These are phyloP conservation scores for Termitomyces sp. DNA, from an alignment of 768 basidiomycete genomes.

Conservation along the genomic window DNA sequence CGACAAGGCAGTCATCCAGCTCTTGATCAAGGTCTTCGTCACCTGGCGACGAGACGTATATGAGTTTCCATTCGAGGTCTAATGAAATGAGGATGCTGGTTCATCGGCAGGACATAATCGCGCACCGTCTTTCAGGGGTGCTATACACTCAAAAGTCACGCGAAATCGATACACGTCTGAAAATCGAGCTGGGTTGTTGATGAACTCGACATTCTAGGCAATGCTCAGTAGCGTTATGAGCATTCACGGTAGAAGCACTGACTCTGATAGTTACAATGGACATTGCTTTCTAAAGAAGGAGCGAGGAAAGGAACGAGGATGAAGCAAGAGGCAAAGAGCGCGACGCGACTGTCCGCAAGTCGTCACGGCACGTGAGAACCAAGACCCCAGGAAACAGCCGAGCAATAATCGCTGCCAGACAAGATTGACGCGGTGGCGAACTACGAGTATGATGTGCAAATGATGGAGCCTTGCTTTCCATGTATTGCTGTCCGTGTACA, in stretches of 20 bases:
- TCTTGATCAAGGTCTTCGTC: slow-evolving; percentile 93
- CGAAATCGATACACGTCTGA: slow-evolving; percentile 88
- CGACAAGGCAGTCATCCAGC: slow-evolving; percentile 95
- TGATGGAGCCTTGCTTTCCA: neutral
- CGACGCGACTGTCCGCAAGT: slow-evolving; percentile 17
- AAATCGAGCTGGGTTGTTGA: slow-evolving; percentile 92
- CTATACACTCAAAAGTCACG: slow-evolving; percentile 96
- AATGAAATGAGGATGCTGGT: neutral
- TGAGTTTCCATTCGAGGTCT: slow-evolving; percentile 98
- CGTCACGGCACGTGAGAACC: slow-evolving; percentile 7
- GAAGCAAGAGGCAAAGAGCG: slow-evolving; percentile 6
- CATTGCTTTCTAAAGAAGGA: slow-evolving; percentile 30
- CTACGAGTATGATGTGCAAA: neutral
- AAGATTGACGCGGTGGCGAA: neutral
- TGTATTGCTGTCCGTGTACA: neutral
- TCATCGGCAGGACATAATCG: neutral
- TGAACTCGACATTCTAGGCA: slow-evolving; percentile 74
- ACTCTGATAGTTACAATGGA: slow-evolving; percentile 70
- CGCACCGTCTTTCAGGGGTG: slow-evolving; percentile 80
- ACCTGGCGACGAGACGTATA: slow-evolving; percentile 93
- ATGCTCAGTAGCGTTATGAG: neutral
- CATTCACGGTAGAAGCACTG: slow-evolving; percentile 14
- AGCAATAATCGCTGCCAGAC: neutral
- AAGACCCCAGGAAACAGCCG: slow-evolving; percentile 6
- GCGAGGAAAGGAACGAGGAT: neutral